Conservation (phyloP, 306 rosid species). For the Medicago arabica region DNA sequence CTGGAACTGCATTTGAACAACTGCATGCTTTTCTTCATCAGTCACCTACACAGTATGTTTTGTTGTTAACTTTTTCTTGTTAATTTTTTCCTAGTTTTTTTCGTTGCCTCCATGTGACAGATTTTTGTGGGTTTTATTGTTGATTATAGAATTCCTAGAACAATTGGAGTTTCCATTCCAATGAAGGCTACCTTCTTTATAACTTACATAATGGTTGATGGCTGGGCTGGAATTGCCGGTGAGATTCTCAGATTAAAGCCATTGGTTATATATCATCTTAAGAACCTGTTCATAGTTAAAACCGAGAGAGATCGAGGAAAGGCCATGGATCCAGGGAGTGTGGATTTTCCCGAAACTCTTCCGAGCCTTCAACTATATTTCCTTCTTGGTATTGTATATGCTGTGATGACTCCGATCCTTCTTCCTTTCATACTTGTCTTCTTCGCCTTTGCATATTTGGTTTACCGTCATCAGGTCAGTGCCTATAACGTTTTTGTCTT, state of each 20-base stretch:
- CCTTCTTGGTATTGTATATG: slow-evolving; percentile 90
- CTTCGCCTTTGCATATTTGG: slow-evolving; percentile 94
- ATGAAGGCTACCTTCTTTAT: slow-evolving; percentile 98
- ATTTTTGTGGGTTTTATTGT: slow-evolving; percentile 2
- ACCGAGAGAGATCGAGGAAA: slow-evolving; percentile 90
- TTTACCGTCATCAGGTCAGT: slow-evolving; percentile 98
- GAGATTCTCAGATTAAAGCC: slow-evolving; percentile 96
- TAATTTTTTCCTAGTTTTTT: neutral
- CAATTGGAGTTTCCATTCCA: slow-evolving; percentile 96
- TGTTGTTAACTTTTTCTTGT: neutral
- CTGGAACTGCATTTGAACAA: slow-evolving; percentile 96
- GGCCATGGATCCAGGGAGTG: slow-evolving; percentile 93
- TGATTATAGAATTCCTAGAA: slow-evolving; percentile 83
- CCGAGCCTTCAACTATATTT: slow-evolving; percentile 94
- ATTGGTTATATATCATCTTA: slow-evolving; percentile 90
- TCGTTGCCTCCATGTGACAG: neutral
- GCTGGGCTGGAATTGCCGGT: slow-evolving; percentile 97
- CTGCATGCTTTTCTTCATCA: slow-evolving; percentile 91
- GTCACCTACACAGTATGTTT: slow-evolving; percentile 81
- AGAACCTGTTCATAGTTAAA: slow-evolving; percentile 90
- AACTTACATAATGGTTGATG: slow-evolving; percentile 97
- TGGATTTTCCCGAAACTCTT: slow-evolving; percentile 85
- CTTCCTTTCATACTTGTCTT: slow-evolving; percentile 95
- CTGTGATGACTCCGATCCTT: slow-evolving; percentile 94
- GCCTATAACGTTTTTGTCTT: neutral